Evolutionary conservation across 2,329 filamentous ascomycete genomes (phyloP), one percentile per base, ranked within the genome.

Genomic region (Hypoxylon sp.): DNA sequence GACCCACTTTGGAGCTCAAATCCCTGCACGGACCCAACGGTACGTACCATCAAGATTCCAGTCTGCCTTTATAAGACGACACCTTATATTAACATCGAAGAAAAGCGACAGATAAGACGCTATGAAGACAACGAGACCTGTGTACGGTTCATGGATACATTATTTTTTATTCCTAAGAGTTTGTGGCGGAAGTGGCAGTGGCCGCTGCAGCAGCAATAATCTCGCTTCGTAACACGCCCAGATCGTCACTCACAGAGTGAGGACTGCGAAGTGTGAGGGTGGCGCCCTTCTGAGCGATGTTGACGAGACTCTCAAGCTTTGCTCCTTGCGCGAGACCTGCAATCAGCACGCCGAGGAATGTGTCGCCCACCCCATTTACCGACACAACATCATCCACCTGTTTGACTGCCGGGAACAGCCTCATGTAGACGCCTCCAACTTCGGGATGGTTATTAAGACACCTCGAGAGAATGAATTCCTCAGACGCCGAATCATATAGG

Each of bases 281-380:
- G 3, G 93, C 92, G 2, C 89, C 94, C 69, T 82, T 83, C 77
- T 98, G 95, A 24, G 93, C 94, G 29, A 95, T 75, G 55, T 87
- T 80, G n/a, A 99, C 79, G 51, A 95, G 73, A 42, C 88, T 81
- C 69, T 86, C 75, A 57, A 84, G 71, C 58, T 76, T 76, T 2
- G 80, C 81, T 0, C 82, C 82, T 67, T 81, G 83, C 0, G 87
- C 87, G 64, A 98, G 72, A 0, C 90, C 91, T 1, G 92, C 89
- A n/a, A 97, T 79, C 53, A 97, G 67, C 11, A 92, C 89, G 0
- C 94, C 95, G 7, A 96, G 61, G 72, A 98, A 93, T 0, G 95
- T 97, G 75, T 99, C 95, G 0, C 95, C 95, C 2, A 92, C 92
- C 0, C 94, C 95, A 72, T 98, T 98, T 8, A 98, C 94, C 42